Conservation (phyloP, 257 asterid species). For the Solanum lignicaule region DNA sequence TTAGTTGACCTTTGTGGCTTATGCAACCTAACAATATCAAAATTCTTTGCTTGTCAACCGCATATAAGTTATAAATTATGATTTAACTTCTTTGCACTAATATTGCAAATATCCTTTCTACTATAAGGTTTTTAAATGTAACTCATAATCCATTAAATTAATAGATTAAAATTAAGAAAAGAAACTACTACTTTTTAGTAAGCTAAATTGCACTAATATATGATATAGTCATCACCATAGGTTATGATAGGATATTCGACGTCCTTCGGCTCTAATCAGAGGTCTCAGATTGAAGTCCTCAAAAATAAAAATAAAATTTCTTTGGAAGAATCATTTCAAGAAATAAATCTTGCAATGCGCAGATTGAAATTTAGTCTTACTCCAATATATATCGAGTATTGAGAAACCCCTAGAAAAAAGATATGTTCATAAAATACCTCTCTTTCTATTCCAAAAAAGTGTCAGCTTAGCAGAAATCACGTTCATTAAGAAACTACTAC, state of each 20-base stretch:
- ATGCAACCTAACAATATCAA: not conserved
- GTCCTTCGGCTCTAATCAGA: too few species aligned
- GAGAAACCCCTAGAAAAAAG: too few species aligned
- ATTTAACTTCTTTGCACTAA: not conserved
- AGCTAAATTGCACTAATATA: too few species aligned
- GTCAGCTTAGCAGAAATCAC: not conserved
- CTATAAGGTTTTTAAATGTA: not conserved
- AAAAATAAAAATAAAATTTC: too few species aligned
- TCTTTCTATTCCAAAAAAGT: too few species aligned
- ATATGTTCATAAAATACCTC: too few species aligned
- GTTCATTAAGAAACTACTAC: too few species aligned
- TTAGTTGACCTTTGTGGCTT: not conserved
- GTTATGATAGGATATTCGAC: too few species aligned
- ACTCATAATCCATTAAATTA: not conserved
- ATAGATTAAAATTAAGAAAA: not conserved
- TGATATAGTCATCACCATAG: too few species aligned
- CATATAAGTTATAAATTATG: not conserved
- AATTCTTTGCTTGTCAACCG: not conserved
- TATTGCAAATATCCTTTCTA: not conserved
- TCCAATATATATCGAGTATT: too few species aligned
- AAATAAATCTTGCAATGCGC: accelerated
- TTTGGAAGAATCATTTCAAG: not conserved
- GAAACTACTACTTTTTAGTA: too few species aligned
- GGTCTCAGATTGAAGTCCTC: not conserved
- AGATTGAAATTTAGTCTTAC: too few species aligned